Evolutionary conservation across 176 grass and related monocot species (phyloP).

Genomic region (Stipa capillata): DNA sequence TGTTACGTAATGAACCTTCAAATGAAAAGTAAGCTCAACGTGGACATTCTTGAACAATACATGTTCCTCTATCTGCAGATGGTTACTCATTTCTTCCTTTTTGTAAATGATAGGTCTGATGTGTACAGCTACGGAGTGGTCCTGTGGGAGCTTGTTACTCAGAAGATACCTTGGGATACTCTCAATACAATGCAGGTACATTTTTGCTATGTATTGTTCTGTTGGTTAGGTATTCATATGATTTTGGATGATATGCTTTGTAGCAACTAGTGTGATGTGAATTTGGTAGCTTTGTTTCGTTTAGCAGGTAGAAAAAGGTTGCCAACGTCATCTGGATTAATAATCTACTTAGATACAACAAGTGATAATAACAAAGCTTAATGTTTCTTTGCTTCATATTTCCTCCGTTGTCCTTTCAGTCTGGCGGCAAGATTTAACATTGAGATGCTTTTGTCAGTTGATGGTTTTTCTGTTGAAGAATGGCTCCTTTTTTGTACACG

Average conservation of each 20-base stretch:
- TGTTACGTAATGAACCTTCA: conserved; percentile 82
- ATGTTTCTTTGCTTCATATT: not conserved
- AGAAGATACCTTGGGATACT: conserved; percentile 94
- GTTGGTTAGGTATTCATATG: not conserved
- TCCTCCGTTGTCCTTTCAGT: not conserved
- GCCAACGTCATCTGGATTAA: not conserved
- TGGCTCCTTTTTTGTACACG: too few species aligned
- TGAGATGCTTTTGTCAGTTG: not conserved
- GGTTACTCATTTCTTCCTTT: not conserved
- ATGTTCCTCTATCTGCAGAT: not conserved
- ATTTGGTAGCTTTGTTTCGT: not conserved
- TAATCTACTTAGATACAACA: not conserved
- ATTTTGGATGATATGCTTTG: not conserved
- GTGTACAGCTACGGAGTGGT: conserved; percentile 91
- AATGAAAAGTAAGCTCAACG: conserved; percentile 60
- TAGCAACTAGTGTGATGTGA: not conserved
- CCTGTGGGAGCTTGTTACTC: conserved; percentile 86
- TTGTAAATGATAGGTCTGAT: conserved; percentile 64
- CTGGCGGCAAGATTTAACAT: not conserved
- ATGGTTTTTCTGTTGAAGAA: not conserved
- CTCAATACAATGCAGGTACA: conserved; percentile 80
- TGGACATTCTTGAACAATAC: not conserved
- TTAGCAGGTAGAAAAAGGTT: not conserved
- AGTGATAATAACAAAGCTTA: not conserved
- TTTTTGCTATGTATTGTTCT: not conserved